Evolutionary conservation across 768 basidiomycete species (phyloP), one percentile per base, ranked within the genome.

Genomic region (Plicaturopsis crispa): DNA sequence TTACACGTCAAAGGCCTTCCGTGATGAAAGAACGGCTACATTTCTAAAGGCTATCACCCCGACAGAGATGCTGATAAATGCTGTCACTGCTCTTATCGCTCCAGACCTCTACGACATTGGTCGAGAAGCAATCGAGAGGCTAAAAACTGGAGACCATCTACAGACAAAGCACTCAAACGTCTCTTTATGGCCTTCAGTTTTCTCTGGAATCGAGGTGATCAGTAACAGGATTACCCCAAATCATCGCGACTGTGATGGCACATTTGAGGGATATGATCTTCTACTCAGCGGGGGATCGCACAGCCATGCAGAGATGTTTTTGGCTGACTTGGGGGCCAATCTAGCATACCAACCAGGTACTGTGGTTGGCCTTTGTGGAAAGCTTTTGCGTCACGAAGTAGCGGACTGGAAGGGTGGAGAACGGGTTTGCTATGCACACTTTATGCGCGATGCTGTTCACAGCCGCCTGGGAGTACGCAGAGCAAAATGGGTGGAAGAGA

Each of bases 401-500:
- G 10, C n/a, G 4, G 18, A 17, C 11, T 42, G 36, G 41, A 7
- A 5, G 8, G 19, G 18, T 7, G 41, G 41, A 20, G 41, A 42
- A 31, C 33, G 41, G 18, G 16, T 35, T 7, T 12, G 16, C 6
- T 8, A 36, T 26, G 40, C 37, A 17, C 36, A 42, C n/a, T 42
- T 40, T n/a, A 42, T 42, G 40, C 28, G 28, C 21, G 40, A 42
- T 36, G 40, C 37, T 40, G 40, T 42, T 8, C 40, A 42, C n/a
- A 16, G 37, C 5, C 19, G 20, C n/a, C 17, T 42, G 8, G 14
- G 20, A 13, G 40, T 39, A n/a, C 20, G 17, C 14, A 38, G 18
- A 14, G 33, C 41, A 39, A 6, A 6, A 14, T 28, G 26, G 26
- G 26, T 28, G 10, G 14, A 8, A 14, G 10, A 28, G 26, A 28